These are phyloP conservation scores for Globisporangium perplexum DNA, from an alignment of 352 stramenopile genomes.

Conservation along the genomic window DNA sequence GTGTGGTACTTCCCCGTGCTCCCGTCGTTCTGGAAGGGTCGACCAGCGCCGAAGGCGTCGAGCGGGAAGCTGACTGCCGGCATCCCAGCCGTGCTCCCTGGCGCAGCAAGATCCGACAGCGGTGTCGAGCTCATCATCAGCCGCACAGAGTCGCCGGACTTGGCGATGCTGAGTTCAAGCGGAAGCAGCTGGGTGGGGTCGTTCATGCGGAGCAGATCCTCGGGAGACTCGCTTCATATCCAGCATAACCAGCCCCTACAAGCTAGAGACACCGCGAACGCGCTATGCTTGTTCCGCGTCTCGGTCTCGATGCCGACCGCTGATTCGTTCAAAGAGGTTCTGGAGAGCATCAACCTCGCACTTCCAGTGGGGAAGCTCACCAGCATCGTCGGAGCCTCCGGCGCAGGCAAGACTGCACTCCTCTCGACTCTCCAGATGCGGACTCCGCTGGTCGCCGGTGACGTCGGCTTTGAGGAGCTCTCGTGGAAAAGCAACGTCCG, in stretches of 20 bases:
- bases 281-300: constrained; percentile 13
- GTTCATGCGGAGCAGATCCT: neutral
- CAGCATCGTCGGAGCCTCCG: constrained; percentile 4
- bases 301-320: constrained; percentile 2
- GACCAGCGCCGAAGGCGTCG: constrained; percentile 14
- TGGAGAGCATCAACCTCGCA: constrained; percentile 14
- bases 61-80: constrained; percentile 50
- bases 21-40: constrained; percentile 58
- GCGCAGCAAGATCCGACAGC: neutral
- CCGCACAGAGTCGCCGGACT: neutral
- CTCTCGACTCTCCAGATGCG: constrained; percentile 12
- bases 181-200: neutral
- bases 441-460: constrained; percentile 28
- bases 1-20: constrained; percentile 86
- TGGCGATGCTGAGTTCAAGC: constrained; percentile 18
- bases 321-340: constrained; percentile 1
- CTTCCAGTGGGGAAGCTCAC: constrained; percentile 10
- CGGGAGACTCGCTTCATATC: neutral
- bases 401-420: constrained; percentile 13
- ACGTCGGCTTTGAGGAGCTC: constrained; percentile 38
- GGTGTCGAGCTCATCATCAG: neutral
- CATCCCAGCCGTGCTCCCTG: constrained; percentile 39
- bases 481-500: constrained; percentile 46
- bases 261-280: neutral
- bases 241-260: neutral